These are phyloP conservation scores for Lophiostoma macrostomum DNA, from an alignment of 495 filamentous ascomycete genomes.

Conservation along the genomic window DNA sequence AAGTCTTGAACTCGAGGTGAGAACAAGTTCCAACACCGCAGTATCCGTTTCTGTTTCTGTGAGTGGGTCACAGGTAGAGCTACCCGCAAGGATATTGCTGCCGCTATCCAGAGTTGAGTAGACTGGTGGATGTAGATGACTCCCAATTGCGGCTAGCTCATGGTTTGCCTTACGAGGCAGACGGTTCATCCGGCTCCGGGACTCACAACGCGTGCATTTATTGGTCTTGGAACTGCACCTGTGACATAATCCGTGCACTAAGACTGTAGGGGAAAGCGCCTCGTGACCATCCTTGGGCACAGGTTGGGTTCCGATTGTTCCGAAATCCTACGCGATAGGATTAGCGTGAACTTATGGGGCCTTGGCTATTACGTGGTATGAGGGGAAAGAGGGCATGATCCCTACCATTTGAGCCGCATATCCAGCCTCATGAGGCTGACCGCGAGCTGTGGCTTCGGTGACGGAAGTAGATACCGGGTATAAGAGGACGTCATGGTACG, in stretches of 20 bases:
- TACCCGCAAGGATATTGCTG: constrained; percentile 2
- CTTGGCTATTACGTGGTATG: constrained; percentile 15
- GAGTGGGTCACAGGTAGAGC: constrained; percentile 3
- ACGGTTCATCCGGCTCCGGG: constrained; percentile 6
- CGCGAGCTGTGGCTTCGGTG: neutral
- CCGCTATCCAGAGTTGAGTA: constrained; percentile 14
- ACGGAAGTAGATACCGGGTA: constrained; percentile 5
- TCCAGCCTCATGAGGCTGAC: constrained; percentile 1
- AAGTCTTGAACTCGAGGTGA: constrained; percentile 6
- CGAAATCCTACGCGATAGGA: neutral
- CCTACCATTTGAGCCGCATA: constrained; percentile 10
- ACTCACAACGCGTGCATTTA: constrained; percentile 2
- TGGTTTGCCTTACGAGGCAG: constrained; percentile 2
- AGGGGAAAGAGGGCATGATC: neutral
- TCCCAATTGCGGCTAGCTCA: constrained; percentile 16
- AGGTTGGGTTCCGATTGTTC: constrained; percentile 16
- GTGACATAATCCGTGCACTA: constrained; percentile 19
- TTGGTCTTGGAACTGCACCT: constrained; percentile 3
- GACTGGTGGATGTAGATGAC: constrained; percentile 18
- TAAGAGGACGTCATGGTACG: constrained; percentile 9
- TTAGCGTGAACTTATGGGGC: no score
- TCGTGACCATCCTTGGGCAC: neutral
- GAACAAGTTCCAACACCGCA: constrained; percentile 15
- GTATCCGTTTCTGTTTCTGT: constrained; percentile 9
- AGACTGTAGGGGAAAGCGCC: constrained; percentile 1